A percentile compares a stretch with the other conserved stretches of the same genome.
Evolutionary conservation across 139 green algal genomes (phyloP).

Genomic region (Tetradesmus lagerheimii): DNA sequence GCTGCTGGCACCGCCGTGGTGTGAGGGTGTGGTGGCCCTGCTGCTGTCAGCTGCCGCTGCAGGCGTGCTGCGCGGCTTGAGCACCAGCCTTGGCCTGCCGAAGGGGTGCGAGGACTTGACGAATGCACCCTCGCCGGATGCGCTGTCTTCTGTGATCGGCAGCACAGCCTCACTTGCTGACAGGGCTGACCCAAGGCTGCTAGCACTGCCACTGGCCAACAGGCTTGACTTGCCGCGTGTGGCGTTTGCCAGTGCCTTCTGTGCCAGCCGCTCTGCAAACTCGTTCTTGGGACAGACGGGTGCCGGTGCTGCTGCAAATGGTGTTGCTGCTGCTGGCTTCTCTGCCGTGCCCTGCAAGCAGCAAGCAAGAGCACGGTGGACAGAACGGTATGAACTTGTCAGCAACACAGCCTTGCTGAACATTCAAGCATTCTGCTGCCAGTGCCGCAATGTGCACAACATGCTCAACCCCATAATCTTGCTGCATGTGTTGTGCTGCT

Average conservation of each 20-base stretch:
- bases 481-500: too few species aligned
- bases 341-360: background rate
- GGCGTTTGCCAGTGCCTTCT: conserved; percentile 5
- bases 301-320: background rate
- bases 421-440: too few species aligned
- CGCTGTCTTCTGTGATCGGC: background rate
- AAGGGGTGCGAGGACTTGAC: background rate
- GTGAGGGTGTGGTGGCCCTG: background rate
- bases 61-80: conserved; percentile 19
- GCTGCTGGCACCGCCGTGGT: conserved; percentile 16
- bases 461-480: too few species aligned
- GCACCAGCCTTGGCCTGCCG: conserved; percentile 9
- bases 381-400: too few species aligned
- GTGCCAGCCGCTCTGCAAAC: conserved; percentile 33
- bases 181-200: background rate
- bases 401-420: too few species aligned
- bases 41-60: background rate
- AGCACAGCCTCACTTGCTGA: background rate
- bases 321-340: background rate
- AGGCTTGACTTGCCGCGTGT: conserved; percentile 28
- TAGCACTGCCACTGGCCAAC: background rate
- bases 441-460: too few species aligned
- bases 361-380: background rate
- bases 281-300: conserved; percentile 7
- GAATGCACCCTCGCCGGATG: background rate